phyloP scores from a whole-genome alignment of 805 yeast genomes.

The Lipomyces oligophaga region DNA sequence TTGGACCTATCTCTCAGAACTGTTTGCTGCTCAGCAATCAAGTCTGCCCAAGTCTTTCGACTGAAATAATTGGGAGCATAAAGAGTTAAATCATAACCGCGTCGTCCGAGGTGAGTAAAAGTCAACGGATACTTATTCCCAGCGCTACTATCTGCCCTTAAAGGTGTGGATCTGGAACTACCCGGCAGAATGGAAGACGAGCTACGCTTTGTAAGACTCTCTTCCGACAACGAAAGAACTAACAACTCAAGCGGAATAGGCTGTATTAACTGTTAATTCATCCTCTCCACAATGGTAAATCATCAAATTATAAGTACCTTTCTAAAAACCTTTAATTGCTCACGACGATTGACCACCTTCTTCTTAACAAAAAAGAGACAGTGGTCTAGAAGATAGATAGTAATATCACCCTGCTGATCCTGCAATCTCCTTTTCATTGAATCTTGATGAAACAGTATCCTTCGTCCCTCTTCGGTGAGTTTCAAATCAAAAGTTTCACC shows the following conservation, averaged over 20 bases:
- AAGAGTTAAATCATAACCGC: constrained; percentile 45
- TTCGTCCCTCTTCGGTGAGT: constrained; percentile 74
- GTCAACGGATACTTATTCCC: constrained; percentile 43
- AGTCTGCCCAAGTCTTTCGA: constrained; percentile 76
- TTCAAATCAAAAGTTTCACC: constrained; percentile 86
- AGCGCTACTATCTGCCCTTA: constrained; percentile 11
- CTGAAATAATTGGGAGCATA: constrained; percentile 46
- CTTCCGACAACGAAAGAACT: constrained; percentile 62
- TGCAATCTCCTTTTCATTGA: constrained; percentile 71
- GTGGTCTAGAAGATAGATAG: constrained; percentile 83
- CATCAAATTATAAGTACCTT: constrained; percentile 38
- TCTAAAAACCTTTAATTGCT: constrained; percentile 85
- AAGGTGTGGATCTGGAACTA: constrained; percentile 30
- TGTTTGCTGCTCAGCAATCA: constrained; percentile 73
- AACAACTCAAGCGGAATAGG: constrained; percentile 39
- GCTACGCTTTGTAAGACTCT: constrained; percentile 46
- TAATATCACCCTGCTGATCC: constrained; percentile 64
- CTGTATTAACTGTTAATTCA: constrained; percentile 8
- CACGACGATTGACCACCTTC: constrained; percentile 83
- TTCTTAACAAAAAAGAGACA: constrained; percentile 79
- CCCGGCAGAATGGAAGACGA: constrained; percentile 35
- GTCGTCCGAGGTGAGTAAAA: constrained; percentile 49
- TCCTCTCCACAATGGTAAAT: neutral
- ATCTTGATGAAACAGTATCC: constrained; percentile 72
- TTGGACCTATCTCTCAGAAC: constrained; percentile 68